Percentiles rank a stretch among this genome's conserved stretches.
Evolutionary conservation across 1,284 basidiomycete genomes (phyloP).

Genomic region (Tremellales sp.): DNA sequence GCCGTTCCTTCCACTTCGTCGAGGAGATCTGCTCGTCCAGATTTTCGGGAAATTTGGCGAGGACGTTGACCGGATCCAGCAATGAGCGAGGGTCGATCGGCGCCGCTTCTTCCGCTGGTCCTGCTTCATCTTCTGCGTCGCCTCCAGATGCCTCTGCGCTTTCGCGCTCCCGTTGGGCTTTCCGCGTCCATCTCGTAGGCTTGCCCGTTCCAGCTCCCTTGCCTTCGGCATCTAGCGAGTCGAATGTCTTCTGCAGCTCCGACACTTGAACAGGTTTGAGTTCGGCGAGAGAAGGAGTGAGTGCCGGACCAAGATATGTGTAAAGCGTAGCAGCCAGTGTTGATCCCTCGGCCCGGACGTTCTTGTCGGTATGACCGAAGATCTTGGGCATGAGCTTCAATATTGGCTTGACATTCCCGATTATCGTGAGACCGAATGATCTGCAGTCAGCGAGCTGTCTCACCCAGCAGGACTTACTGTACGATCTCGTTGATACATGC

Average conservation of each 20-base stretch:
- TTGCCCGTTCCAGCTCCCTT: constrained; percentile 76
- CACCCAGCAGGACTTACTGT: constrained; percentile 49
- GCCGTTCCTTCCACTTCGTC: constrained; percentile 97
- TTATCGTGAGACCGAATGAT: constrained; percentile 72
- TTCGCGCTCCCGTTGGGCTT: constrained; percentile 70
- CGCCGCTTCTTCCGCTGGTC: constrained; percentile 48
- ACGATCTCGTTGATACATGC: constrained; percentile 74
- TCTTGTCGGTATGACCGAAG: constrained; percentile 93
- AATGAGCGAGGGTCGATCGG: constrained; percentile 73
- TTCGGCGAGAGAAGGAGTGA: constrained; percentile 82
- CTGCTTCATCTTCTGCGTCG: constrained; percentile 24
- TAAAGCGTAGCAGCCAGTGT: constrained; percentile 74
- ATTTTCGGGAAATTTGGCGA: constrained; percentile 68
- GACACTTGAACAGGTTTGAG: constrained; percentile 98
- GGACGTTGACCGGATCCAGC: constrained; percentile 77
- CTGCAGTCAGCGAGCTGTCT: constrained; percentile 49
- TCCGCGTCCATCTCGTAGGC: constrained; percentile 73
- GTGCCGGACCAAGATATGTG: constrained; percentile 80
- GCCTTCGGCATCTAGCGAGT: constrained; percentile 72
- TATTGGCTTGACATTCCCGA: constrained; percentile 69
- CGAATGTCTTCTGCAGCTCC: constrained; percentile 89
- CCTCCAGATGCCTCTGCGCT: constrained; percentile 51
- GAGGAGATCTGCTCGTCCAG: constrained; percentile 73
- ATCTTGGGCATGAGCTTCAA: constrained; percentile 87
- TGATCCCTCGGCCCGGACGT: constrained; percentile 86